These are phyloP conservation scores for Plasmodium ovale DNA, from an alignment of 169 alveolate genomes.

Conservation along the genomic window DNA sequence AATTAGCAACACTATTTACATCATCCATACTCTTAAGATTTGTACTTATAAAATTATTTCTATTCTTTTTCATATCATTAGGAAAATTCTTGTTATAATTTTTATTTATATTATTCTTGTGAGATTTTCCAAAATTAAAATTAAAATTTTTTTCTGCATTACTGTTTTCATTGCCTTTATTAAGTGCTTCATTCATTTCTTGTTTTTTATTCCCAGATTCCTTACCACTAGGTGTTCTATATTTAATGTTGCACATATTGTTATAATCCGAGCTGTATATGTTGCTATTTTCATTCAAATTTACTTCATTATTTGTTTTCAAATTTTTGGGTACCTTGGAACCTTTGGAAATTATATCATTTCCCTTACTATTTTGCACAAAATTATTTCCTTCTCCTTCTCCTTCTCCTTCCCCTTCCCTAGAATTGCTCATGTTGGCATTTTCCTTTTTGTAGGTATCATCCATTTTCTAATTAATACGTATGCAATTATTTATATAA, in stretches of 20 bases:
- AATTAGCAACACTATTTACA: not conserved
- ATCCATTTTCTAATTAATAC: slow-evolving; percentile 14
- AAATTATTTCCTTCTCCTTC: slow-evolving; percentile 7
- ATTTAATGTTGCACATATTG: not conserved
- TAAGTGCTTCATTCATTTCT: not conserved
- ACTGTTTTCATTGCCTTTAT: not conserved
- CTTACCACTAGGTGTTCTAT: not conserved
- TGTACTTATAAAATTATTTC: not conserved
- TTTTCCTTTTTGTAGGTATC: slow-evolving; percentile 2
- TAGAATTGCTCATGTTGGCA: not conserved
- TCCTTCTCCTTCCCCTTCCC: no score
- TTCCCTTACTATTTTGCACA: not conserved
- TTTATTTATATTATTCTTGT: not conserved
- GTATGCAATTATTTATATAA: not conserved
- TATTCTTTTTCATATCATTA: slow-evolving; percentile 1
- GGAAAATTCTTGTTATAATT: not conserved
- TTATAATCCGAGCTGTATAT: not conserved
- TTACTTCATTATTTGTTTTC: slow-evolving; percentile 7
- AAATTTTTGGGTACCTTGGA: no score
- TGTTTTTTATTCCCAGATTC: not conserved
- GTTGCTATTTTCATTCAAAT: not conserved
- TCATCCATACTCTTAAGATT: not conserved
- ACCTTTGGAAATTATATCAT: slow-evolving; percentile 2
- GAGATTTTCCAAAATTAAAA: not conserved
- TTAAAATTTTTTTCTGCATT: not conserved